These are phyloP conservation scores for Epicoccum sorghinum DNA, from an alignment of 2,329 filamentous ascomycete species.

Conservation along the genomic window DNA sequence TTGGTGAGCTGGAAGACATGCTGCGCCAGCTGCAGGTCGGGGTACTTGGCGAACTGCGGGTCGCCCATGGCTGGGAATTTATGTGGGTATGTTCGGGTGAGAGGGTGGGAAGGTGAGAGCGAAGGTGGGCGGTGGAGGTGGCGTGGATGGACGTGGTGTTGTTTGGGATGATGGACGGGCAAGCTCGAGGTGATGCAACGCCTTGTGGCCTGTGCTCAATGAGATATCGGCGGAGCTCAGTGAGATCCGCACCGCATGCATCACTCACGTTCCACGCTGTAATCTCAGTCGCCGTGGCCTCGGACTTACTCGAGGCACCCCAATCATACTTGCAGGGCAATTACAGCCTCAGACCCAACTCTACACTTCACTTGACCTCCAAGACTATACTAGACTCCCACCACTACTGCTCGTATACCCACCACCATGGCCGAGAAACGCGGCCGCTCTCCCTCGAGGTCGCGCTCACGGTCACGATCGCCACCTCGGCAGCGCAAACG, in stretches of 20 bases:
- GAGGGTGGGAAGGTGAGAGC: neutral
- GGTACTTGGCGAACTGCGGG: conserved; percentile 85
- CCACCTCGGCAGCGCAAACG: conserved; percentile 70
- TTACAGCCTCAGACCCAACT: too few species aligned
- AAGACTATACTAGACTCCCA: too few species aligned
- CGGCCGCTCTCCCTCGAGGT: conserved; percentile 40
- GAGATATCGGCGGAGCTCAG: neutral
- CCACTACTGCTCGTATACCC: neutral
- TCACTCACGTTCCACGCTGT: too few species aligned
- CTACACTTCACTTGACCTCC: too few species aligned
- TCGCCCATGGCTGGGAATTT: conserved; percentile 64
- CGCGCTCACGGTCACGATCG: conserved; percentile 46
- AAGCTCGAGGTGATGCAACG: conserved; percentile 1
- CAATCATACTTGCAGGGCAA: too few species aligned
- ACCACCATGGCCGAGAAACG: conserved; percentile 31
- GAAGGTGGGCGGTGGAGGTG: neutral
- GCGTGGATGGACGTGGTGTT: neutral
- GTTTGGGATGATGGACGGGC: too few species aligned
- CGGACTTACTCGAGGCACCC: too few species aligned
- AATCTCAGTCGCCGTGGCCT: too few species aligned
- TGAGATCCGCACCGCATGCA: too few species aligned
- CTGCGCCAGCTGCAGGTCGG: conserved; percentile 79
- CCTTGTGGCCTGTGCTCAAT: neutral
- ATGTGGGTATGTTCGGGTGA: conserved; percentile 9
- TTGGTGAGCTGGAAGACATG: conserved; percentile 88